A percentile compares a stretch with the other conserved stretches of the same genome.
Conservation (phyloP, 768 basidiomycete species). For the Cyclocybe cylindracea region DNA sequence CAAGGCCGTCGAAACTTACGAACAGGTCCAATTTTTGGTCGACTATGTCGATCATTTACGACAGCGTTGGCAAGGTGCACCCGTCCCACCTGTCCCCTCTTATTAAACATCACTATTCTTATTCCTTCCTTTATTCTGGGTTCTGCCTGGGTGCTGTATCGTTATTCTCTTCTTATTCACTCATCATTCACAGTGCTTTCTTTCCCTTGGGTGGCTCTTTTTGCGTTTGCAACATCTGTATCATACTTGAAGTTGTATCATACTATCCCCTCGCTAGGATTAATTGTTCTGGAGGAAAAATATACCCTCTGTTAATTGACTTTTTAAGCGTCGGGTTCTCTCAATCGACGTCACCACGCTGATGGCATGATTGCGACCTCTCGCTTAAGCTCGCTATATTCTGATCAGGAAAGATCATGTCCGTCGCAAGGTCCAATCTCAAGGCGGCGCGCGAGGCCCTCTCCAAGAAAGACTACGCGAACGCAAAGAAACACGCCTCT, state of each 20-base stretch:
- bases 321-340: no score
- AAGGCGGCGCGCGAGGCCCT: conserved; percentile 79
- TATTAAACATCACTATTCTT: neutral
- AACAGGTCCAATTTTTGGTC: conserved; percentile 85
- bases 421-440: conserved; percentile 69
- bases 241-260: no score
- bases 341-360: no score
- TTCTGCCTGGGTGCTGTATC: neutral
- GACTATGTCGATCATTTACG: conserved; percentile 66
- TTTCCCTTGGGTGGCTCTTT: no score
- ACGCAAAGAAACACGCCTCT: conserved; percentile 65
- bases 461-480: conserved; percentile 69
- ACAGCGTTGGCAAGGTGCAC: neutral
- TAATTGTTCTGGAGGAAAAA: no score
- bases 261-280: no score
- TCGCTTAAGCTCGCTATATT: neutral
- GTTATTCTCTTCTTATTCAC: no score
- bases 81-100: neutral
- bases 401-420: conserved; percentile 24
- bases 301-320: no score
- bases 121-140: neutral
- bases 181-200: no score
- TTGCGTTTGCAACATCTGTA: no score
- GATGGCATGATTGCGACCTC: no score
- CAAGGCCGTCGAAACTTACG: conserved; percentile 93